Conservation (phyloP, 1,139 yeast species). For the Kazachstania sp. region DNA sequence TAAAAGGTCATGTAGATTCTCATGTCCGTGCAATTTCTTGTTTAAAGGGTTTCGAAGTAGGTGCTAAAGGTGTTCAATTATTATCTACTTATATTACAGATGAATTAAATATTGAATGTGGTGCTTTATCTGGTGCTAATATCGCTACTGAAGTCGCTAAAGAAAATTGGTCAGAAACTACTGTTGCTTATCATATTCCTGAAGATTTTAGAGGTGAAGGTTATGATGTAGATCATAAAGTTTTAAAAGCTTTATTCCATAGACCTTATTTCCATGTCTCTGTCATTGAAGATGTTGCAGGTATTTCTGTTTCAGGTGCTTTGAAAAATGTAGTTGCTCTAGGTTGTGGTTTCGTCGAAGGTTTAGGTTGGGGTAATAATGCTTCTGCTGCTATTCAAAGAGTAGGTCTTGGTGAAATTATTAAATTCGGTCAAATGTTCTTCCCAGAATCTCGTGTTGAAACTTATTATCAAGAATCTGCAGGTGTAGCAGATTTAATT, state of each 20-base stretch:
- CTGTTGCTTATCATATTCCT: slow-evolving; percentile 82
- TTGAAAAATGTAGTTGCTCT: slow-evolving; percentile 88
- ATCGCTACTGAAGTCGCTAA: slow-evolving; percentile 91
- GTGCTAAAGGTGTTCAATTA: slow-evolving; percentile 69
- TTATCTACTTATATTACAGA: slow-evolving; percentile 68
- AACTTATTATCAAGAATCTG: slow-evolving; percentile 84
- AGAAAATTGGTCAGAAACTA: slow-evolving; percentile 90
- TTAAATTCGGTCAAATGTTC: slow-evolving; percentile 67
- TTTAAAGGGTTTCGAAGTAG: slow-evolving; percentile 83
- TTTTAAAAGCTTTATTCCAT: slow-evolving; percentile 74
- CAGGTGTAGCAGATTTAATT: slow-evolving; percentile 94
- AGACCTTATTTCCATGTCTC: slow-evolving; percentile 93
- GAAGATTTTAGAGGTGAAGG: slow-evolving; percentile 60
- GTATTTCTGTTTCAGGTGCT: slow-evolving; percentile 87
- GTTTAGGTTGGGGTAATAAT: slow-evolving; percentile 96
- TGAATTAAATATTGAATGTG: slow-evolving; percentile 77
- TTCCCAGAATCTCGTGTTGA: slow-evolving; percentile 62
- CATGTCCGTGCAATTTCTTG: slow-evolving; percentile 81
- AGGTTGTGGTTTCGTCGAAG: slow-evolving; percentile 93
- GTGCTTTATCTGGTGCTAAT: slow-evolving; percentile 92
- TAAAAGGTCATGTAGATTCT: slow-evolving; percentile 63
- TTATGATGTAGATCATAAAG: slow-evolving; percentile 59
- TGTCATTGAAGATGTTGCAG: slow-evolving; percentile 83
- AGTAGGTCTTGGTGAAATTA: slow-evolving; percentile 81
- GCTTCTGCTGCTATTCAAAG: slow-evolving; percentile 95